phyloP scores from a whole-genome alignment of 805 yeast species.

The Blastobotrys robertii region DNA sequence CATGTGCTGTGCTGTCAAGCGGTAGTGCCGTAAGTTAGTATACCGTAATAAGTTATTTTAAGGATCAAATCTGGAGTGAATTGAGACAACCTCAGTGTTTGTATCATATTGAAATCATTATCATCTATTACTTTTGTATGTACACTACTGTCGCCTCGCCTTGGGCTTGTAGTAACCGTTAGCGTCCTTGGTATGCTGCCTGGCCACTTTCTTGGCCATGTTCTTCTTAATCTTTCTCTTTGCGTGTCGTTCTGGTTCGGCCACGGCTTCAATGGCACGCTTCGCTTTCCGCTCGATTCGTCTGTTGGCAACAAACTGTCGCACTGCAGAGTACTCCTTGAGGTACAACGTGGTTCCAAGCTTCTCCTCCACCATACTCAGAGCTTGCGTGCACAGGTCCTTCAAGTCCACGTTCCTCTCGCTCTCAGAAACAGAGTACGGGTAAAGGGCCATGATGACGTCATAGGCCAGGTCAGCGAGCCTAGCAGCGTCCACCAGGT shows the following conservation, averaged over 20 bases:
- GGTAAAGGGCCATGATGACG: conserved; percentile 45
- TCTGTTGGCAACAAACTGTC: conserved; percentile 45
- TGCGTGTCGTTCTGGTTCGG: conserved; percentile 77
- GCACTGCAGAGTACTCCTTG: conserved; percentile 50
- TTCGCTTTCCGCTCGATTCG: conserved; percentile 69
- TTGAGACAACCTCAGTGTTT: too few relatives aligned
- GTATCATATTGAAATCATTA: background rate
- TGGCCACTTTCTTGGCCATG: conserved; percentile 62
- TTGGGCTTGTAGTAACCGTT: conserved; percentile 66
- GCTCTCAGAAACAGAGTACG: conserved; percentile 14
- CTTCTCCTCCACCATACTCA: conserved; percentile 54
- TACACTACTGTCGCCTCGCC: conserved; percentile 7
- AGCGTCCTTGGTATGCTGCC: conserved; percentile 65
- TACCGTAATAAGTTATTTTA: background rate
- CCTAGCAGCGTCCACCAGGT: conserved; percentile 37
- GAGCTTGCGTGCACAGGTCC: conserved; percentile 50
- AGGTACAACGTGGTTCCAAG: conserved; percentile 67
- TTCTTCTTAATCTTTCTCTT: conserved; percentile 69
- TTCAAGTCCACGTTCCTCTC: conserved; percentile 34
- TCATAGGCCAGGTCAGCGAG: conserved; percentile 37
- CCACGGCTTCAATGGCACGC: conserved; percentile 64
- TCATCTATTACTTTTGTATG: background rate
- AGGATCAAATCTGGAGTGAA: background rate
- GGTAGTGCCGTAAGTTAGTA: background rate
- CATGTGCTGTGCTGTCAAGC: too few relatives aligned